phyloP scores from a whole-genome alignment of 2,329 filamentous ascomycete species.

The Neoarthrinium moseri region DNA sequence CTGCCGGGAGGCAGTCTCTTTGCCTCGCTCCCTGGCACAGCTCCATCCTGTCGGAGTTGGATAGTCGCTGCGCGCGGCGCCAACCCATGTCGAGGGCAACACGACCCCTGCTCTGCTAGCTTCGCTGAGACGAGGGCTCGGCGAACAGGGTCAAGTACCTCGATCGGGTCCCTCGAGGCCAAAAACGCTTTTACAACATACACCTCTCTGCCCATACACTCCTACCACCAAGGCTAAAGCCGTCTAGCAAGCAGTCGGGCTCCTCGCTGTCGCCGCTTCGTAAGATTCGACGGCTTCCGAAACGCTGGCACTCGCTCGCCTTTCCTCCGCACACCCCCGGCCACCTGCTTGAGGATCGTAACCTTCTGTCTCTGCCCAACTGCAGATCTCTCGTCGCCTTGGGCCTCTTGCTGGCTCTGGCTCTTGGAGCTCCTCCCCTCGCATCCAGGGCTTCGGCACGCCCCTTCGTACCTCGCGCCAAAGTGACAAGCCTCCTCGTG shows the following conservation, averaged over 20 bases:
- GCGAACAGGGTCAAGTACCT: constrained; percentile 9
- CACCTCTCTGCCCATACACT: neutral
- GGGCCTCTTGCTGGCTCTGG: constrained; percentile 19
- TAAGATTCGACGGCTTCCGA: constrained; percentile 2
- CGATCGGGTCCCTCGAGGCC: constrained; percentile 3
- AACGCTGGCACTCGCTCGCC: neutral
- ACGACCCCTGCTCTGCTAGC: constrained; percentile 10
- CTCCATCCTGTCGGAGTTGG: constrained; percentile 10
- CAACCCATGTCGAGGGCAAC: constrained; percentile 5
- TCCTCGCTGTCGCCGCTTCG: neutral
- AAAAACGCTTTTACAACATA: constrained; percentile 10
- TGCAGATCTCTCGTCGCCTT: constrained; percentile 30
- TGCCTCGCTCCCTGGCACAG: constrained; percentile 4
- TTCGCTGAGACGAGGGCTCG: constrained; percentile 7
- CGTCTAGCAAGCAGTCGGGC: neutral
- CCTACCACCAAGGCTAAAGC: neutral
- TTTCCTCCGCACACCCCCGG: constrained; percentile 31
- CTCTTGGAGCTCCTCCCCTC: constrained; percentile 14
- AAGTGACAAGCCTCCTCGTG: constrained; percentile 3
- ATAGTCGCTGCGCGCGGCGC: neutral
- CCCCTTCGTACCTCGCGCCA: constrained; percentile 20
- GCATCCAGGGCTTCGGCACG: constrained; percentile 25
- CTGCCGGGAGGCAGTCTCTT: constrained; percentile 6
- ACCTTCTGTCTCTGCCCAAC: constrained; percentile 33
- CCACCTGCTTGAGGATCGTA: constrained; percentile 15